phyloP scores from a whole-genome alignment of 805 yeast genomes.

The Suhomyces prunicola region DNA sequence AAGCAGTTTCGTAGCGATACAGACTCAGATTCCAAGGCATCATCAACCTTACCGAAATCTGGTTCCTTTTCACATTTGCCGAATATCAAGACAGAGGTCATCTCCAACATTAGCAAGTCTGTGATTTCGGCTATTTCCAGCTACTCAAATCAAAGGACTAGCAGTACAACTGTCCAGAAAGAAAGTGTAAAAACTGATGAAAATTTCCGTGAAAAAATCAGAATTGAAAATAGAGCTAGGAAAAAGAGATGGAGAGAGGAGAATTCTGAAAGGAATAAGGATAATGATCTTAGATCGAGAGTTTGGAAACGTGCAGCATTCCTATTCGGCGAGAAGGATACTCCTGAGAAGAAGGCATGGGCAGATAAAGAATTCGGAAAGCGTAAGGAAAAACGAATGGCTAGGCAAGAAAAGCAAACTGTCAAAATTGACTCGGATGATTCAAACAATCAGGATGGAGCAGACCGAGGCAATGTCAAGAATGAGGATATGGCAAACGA shows the following conservation, averaged over 20 bases:
- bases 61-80: neutral
- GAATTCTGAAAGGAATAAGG: slow-evolving; percentile 78
- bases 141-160: slow-evolving; percentile 12
- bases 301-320: slow-evolving; percentile 67
- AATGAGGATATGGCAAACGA: slow-evolving; percentile 20
- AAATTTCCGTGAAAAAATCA: slow-evolving; percentile 53
- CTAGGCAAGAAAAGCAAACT: slow-evolving; percentile 13
- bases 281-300: slow-evolving; percentile 79
- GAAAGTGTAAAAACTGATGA: slow-evolving; percentile 24
- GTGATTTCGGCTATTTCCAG: slow-evolving; percentile 9
- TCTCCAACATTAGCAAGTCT: slow-evolving; percentile 5
- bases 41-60: neutral
- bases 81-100: slow-evolving; percentile 3
- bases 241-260: slow-evolving; percentile 83
- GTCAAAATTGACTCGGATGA: slow-evolving; percentile 14
- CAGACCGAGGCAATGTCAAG: slow-evolving; percentile 5
- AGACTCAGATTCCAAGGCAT: neutral
- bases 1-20: slow-evolving; percentile 11
- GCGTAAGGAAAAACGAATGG: slow-evolving; percentile 57
- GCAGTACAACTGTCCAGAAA: slow-evolving; percentile 15
- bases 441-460: slow-evolving; percentile 10
- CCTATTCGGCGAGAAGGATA: slow-evolving; percentile 60
- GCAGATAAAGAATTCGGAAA: slow-evolving; percentile 66
- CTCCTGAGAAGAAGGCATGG: slow-evolving; percentile 62
- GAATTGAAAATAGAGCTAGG: slow-evolving; percentile 69